A percentile compares a stretch with the other conserved stretches of the same genome.
These are phyloP conservation scores for Penicillium soppii DNA, from an alignment of 495 filamentous ascomycete species.

Conservation along the genomic window DNA sequence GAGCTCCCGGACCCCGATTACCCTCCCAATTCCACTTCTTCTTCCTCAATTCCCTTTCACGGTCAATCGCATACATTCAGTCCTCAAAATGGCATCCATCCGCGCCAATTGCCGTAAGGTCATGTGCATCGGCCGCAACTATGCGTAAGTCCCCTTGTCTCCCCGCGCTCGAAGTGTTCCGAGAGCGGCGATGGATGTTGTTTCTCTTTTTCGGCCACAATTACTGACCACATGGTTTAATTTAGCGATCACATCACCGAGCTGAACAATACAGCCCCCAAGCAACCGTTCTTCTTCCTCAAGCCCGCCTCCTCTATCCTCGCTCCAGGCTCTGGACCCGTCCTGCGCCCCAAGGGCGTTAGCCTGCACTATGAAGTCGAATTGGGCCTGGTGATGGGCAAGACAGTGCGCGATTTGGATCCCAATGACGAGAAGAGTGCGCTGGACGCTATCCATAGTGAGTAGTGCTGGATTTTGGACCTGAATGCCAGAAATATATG, in stretches of 20 bases:
- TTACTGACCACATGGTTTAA: slow-evolving; percentile 5
- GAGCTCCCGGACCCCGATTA: slow-evolving; percentile 7
- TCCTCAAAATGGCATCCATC: slow-evolving; percentile 35
- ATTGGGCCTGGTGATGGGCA: slow-evolving; percentile 83
- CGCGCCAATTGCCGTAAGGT: slow-evolving; percentile 74
- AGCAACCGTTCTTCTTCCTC: slow-evolving; percentile 97
- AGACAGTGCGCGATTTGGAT: slow-evolving; percentile 69
- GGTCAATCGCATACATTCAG: neutral
- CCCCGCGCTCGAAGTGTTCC: slow-evolving; percentile 2
- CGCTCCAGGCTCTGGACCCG: slow-evolving; percentile 72
- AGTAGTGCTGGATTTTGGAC: slow-evolving; percentile 11
- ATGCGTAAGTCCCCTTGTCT: slow-evolving; percentile 65
- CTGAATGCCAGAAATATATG: neutral
- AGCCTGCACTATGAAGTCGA: slow-evolving; percentile 95
- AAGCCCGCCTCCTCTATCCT: slow-evolving; percentile 87
- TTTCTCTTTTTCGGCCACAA: neutral
- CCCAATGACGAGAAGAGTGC: slow-evolving; percentile 55
- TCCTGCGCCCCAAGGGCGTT: slow-evolving; percentile 77
- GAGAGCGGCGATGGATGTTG: neutral
- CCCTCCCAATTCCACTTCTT: neutral
- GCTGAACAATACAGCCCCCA: slow-evolving; percentile 79
- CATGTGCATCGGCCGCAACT: slow-evolving; percentile 97
- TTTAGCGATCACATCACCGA: slow-evolving; percentile 89
- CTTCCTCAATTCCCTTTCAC: slow-evolving; percentile 2
- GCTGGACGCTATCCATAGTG: slow-evolving; percentile 51